These are phyloP conservation scores for Microcyclospora tardicrescens DNA, from an alignment of 2,329 filamentous ascomycete species.

Conservation along the genomic window DNA sequence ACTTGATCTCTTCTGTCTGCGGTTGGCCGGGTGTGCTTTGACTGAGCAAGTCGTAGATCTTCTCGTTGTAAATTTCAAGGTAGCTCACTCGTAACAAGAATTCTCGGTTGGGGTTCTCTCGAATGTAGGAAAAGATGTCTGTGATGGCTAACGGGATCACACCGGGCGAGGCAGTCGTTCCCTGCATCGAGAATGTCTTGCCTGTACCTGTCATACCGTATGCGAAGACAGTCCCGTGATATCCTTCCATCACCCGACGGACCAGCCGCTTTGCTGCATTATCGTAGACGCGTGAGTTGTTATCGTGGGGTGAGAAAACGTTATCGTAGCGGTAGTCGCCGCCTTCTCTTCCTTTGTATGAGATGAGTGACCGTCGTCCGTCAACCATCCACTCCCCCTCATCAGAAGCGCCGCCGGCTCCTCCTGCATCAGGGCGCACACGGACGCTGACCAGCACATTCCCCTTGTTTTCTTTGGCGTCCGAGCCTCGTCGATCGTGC, in stretches of 20 bases:
- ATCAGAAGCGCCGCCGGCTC: constrained; percentile 45
- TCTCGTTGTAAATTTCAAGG: constrained; percentile 97
- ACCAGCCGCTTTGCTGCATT: constrained; percentile 86
- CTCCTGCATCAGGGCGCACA: constrained; percentile 67
- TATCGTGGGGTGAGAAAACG: constrained; percentile 85
- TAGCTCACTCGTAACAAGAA: constrained; percentile 95
- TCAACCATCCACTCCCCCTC: constrained; percentile 90
- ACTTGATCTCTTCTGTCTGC: constrained; percentile 84
- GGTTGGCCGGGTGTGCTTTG: constrained; percentile 48
- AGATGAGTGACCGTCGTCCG: constrained; percentile 65
- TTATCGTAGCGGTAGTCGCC: constrained; percentile 95
- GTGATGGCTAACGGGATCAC: constrained; percentile 96
- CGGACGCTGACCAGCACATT: constrained; percentile 94
- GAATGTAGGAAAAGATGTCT: constrained; percentile 97
- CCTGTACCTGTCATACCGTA: constrained; percentile 99
- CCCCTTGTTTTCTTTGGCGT: constrained; percentile 62
- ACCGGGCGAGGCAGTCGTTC: constrained; percentile 85
- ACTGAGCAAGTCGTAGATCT: constrained; percentile 83
- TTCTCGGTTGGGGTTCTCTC: constrained; percentile 87
- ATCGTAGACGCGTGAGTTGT: constrained; percentile 92
- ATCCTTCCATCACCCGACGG: constrained; percentile 95
- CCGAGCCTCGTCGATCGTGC: constrained; percentile 19
- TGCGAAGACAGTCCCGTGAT: constrained; percentile 94
- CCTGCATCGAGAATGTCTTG: constrained; percentile 99
- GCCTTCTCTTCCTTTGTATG: constrained; percentile 76